These are phyloP conservation scores for Glomus cerebriforme DNA, from an alignment of 192 early-diverging fungal genomes.

Conservation along the genomic window DNA sequence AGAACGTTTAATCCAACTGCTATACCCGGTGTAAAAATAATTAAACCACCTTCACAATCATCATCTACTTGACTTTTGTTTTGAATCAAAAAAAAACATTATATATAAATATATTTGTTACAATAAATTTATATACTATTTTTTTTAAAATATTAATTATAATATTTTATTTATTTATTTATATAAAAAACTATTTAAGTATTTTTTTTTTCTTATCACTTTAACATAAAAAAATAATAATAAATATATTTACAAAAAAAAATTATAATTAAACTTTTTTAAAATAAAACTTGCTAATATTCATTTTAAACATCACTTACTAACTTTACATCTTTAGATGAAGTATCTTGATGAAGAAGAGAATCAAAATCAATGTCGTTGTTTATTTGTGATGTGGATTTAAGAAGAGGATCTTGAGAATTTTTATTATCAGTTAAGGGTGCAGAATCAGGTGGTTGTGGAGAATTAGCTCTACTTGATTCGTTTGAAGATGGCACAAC, in stretches of 20 bases:
- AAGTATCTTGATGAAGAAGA: not conserved
- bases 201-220: no score
- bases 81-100: no score
- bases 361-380: no score
- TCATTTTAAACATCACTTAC: not conserved
- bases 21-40: conserved; percentile 49
- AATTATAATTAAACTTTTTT: no score
- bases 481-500: not conserved
- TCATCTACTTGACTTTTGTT: not conserved
- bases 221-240: no score
- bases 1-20: conserved; percentile 55
- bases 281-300: no score
- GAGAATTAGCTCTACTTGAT: not conserved
- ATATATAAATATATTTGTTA: no score
- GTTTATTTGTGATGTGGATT: not conserved
- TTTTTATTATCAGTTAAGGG: not conserved
- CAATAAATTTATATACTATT: no score
- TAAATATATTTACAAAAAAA: no score
- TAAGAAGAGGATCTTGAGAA: not conserved
- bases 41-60: conserved; percentile 3
- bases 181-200: no score
- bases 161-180: no score
- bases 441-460: not conserved
- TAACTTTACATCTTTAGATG: not conserved
- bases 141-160: no score